phyloP scores from a whole-genome alignment of 129 eudicot genomes.

The Chrysanthemum seticuspe region DNA sequence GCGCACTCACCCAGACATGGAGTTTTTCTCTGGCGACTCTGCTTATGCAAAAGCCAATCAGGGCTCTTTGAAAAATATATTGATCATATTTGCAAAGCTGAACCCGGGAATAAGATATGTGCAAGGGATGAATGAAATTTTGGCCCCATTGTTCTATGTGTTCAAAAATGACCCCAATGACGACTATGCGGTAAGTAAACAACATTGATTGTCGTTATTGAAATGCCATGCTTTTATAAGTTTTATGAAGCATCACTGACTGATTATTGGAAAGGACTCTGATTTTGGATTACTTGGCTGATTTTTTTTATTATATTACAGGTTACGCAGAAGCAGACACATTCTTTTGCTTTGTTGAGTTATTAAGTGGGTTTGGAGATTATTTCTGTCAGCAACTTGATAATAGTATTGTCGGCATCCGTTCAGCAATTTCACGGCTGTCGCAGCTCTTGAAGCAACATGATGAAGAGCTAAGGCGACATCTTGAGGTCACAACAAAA shows the following conservation, averaged over 20 bases:
- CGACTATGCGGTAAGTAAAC: constrained; percentile 64
- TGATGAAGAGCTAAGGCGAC: constrained; percentile 60
- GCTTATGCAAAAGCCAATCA: constrained; percentile 68
- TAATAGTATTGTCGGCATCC: constrained; percentile 57
- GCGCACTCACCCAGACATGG: constrained; percentile 95
- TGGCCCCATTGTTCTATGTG: constrained; percentile 89
- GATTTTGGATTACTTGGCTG: constrained; percentile 2
- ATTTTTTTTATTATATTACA: constrained; percentile 15
- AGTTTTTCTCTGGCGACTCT: constrained; percentile 83
- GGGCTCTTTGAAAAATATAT: constrained; percentile 74
- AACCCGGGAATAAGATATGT: constrained; percentile 98
- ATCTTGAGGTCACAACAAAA: constrained; percentile 56
- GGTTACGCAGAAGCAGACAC: constrained; percentile 63
- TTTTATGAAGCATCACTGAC: not conserved
- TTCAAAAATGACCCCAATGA: constrained; percentile 81
- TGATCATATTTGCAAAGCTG: constrained; percentile 86
- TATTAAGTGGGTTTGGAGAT: constrained; percentile 50
- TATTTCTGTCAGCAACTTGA: constrained; percentile 64
- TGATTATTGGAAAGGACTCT: not conserved
- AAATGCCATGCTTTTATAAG: not conserved
- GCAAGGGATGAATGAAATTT: constrained; percentile 97
- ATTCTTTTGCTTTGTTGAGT: constrained; percentile 51
- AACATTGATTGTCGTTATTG: not conserved
- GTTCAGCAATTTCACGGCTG: constrained; percentile 47
- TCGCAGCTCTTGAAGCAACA: constrained; percentile 47